Evolutionary conservation across 2,329 filamentous ascomycete species (phyloP), one percentile per base, ranked within the genome.

Genomic region (Aspergillus sp.): DNA sequence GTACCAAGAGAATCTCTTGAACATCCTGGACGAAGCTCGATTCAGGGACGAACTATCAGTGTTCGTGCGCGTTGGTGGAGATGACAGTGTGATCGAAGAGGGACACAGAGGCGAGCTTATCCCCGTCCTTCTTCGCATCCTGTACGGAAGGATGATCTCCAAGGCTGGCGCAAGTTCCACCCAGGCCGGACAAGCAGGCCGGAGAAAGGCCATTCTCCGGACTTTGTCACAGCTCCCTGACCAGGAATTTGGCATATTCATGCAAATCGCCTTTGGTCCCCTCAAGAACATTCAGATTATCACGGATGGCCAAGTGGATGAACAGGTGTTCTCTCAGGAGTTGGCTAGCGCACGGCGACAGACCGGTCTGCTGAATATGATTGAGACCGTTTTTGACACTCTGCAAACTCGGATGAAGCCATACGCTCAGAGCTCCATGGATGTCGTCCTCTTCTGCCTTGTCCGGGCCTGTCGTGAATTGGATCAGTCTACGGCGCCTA

Each of bases 21-120:
- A 91, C 62, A 78, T 99, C 2, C 81, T 97, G 7, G 94, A 99
- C 60, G 94, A 97, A 57, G 86, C 89, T 20, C 84, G 89, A 45
- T 96, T 97, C 74, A 90, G 91, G 65, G 94, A 97, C 64, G 93
- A 97, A 68, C 81, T 99, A n/a, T 88, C 91, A 0, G 85, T 94
- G 4, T 88, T 99, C 58, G 81, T 99, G 49, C 88, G 91, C 64
- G 83, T 88, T 14, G 86, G 89, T 16, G 66, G 75, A 20, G 76
- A 84, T 36, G 77, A 82, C 55, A 85, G 85, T 52, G 74, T 86
- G 50, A 88, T 97, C 58, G 85, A 87, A 59, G 76, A 85, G 5
- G 83, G 88, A 47, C 91, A 99, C 65, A 84, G 88, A 7, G 65
- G 76, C 3, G 82, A 85, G 43, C 73, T 97, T 32, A 89, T 97